These are phyloP conservation scores for Iberis amara DNA, from an alignment of 441 rosid genomes.

Conservation along the genomic window DNA sequence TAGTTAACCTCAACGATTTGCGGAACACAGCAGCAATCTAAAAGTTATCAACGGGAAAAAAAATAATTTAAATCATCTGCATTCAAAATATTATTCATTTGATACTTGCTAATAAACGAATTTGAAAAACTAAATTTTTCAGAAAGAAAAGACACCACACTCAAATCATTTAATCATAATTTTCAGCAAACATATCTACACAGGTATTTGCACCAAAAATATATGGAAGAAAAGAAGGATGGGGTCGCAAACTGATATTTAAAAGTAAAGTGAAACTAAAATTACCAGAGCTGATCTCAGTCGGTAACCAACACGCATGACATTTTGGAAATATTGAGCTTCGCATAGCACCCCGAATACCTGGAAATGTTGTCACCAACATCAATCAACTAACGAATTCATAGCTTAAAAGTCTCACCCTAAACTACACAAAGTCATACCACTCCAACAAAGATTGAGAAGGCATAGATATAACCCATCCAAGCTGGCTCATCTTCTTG, in stretches of 20 bases:
- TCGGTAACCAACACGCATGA: constrained; percentile 91
- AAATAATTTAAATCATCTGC: not conserved
- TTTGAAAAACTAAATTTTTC: no score
- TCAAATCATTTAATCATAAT: no score
- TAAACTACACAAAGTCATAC: constrained; percentile 41
- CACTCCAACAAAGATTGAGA: constrained; percentile 90
- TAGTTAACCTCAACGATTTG: constrained; percentile 87
- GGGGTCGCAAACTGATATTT: constrained; percentile 10
- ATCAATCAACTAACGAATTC: constrained; percentile 19
- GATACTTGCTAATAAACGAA: constrained; percentile 11
- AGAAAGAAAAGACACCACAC: no score
- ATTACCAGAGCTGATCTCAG: constrained; percentile 94
- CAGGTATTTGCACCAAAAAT: constrained; percentile 9
- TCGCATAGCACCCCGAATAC: constrained; percentile 80
- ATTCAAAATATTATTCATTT: constrained; percentile 3
- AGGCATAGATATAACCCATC: constrained; percentile 88
- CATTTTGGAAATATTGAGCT: constrained; percentile 98
- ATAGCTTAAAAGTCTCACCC: constrained; percentile 7
- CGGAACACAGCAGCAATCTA: constrained; percentile 97
- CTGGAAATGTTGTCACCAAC: constrained; percentile 42
- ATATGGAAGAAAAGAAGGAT: constrained; percentile 6
- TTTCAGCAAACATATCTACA: constrained; percentile 1
- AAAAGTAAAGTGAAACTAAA: constrained; percentile 17
- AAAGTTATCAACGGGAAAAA: not conserved
- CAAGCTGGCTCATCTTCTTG: constrained; percentile 91